phyloP scores from a whole-genome alignment of 2,329 filamentous ascomycete species.

The Cladosporium sp. region DNA sequence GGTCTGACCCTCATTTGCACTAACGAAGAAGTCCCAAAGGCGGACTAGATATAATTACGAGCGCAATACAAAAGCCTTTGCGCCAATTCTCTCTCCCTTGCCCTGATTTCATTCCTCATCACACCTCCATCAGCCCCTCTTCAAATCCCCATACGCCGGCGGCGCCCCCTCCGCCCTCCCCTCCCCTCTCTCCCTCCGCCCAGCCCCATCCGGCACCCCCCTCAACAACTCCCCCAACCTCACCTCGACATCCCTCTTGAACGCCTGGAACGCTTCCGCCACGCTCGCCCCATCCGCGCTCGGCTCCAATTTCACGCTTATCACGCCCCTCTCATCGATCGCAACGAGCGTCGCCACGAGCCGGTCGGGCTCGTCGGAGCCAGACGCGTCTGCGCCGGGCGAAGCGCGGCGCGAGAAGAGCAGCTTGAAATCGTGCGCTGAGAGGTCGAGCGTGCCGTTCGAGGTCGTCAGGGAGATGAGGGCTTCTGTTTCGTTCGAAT shows the following conservation, averaged over 20 bases:
- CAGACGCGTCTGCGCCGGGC: not conserved
- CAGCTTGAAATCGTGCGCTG: slow-evolving; percentile 20
- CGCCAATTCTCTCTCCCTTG: not conserved
- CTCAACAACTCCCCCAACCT: slow-evolving; percentile 18
- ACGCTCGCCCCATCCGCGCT: slow-evolving; percentile 16
- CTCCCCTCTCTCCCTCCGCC: not conserved
- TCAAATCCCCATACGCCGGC: slow-evolving; percentile 12
- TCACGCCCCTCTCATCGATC: slow-evolving; percentile 14
- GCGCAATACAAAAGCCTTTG: not conserved
- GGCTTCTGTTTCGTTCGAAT: slow-evolving; percentile 9
- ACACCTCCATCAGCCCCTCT: not conserved
- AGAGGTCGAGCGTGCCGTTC: slow-evolving; percentile 16
- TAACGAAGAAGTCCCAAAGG: no score
- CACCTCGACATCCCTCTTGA: slow-evolving; percentile 22
- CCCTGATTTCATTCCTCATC: not conserved
- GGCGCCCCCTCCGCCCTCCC: not conserved
- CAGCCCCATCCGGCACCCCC: slow-evolving; percentile 14
- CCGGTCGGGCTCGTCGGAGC: slow-evolving; percentile 4
- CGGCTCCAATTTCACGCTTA: slow-evolving; percentile 22
- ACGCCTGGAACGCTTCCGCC: slow-evolving; percentile 18
- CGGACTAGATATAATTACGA: not conserved
- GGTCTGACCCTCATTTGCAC: no score
- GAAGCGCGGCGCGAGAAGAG: slow-evolving; percentile 18
- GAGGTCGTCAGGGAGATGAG: slow-evolving; percentile 15
- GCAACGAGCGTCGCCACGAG: slow-evolving; percentile 21